Evolutionary conservation across 169 alveolate species (phyloP).

Genomic region (Plasmodium chabaudi): DNA sequence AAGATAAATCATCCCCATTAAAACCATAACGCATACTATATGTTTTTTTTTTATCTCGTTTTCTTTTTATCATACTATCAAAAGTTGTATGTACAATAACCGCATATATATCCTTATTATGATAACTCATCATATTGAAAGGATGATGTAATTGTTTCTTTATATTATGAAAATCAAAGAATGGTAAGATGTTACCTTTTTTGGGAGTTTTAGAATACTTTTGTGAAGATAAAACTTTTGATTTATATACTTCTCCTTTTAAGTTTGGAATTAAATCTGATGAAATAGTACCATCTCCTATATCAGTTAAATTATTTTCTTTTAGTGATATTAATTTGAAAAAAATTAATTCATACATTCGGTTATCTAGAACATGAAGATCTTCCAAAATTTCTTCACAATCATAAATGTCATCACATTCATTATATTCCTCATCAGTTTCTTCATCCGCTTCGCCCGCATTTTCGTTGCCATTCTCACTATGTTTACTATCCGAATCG

Average conservation of each 20-base stretch:
- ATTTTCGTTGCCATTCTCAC: no score
- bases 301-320: conserved; percentile 20
- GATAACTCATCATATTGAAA: not conserved
- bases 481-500: no score
- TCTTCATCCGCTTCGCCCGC: no score
- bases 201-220: conserved; percentile 1
- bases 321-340: conserved; percentile 54
- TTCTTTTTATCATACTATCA: conserved; percentile 25
- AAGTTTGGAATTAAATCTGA: not conserved
- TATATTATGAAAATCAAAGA: conserved; percentile 10
- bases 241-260: conserved; percentile 9
- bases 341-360: conserved; percentile 49
- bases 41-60: conserved; percentile 23
- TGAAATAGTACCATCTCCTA: not conserved
- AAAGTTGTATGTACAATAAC: conserved; percentile 19
- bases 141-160: conserved; percentile 39
- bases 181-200: conserved; percentile 35
- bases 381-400: conserved; percentile 25
- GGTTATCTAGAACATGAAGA: not conserved
- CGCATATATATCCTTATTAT: conserved; percentile 5
- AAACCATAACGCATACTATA: conserved; percentile 13
- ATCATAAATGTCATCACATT: not conserved
- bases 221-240: conserved; percentile 31
- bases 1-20: conserved; percentile 40
- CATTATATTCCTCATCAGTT: no score